Evolutionary conservation across 2,329 filamentous ascomycete species (phyloP), one percentile per base, ranked within the genome.

Genomic region (Helotiales sp.): DNA sequence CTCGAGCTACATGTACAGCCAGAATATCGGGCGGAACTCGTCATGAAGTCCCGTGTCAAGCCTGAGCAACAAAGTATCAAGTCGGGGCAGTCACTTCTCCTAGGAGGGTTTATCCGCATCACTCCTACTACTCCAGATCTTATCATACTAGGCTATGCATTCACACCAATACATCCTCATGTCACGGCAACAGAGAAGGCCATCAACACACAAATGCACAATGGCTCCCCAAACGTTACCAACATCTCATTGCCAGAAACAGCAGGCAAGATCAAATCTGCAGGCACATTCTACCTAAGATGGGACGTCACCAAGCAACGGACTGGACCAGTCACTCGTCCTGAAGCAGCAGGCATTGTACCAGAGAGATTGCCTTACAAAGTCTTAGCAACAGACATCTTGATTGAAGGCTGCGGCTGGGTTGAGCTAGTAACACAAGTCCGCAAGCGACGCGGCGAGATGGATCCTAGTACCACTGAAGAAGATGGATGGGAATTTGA

Each of bases 351-450:
- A 44, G 85, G 81, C 36, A 77, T 87, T 46, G 85, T 83, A 55
- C 81, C 88, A 0, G 85, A 90, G 1, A 76, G 79, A 15, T 77
- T 98, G 4, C 91, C 92, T 0, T 99, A 93, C 73, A 82, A 84
- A 13, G 85, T 98, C 2, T 80, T 95, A 59, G 85, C 88, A 8
- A 82, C 88, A 0, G 96, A 99, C 70, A 85, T 99, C 24, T 77
- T 99, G 13, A 86, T 99, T 50, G 93, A 98, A 72, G 92, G 95
- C 1, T 88, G 92, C 25, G 95, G 95, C 7, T 99, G 96, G 90
- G 82, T 99, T 2, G 95, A 99, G 74, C 73, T 99, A 38, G 87
- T 86, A 0, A 87, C 87, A 2, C 93, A 99, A 74, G 84, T 96
- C 9, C 84, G 93, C 51, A 83, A 79, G 15, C 81, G 74, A 68